These are phyloP conservation scores for Rauvolfia tetraphylla DNA, from an alignment of 257 asterid species.

Conservation along the genomic window DNA sequence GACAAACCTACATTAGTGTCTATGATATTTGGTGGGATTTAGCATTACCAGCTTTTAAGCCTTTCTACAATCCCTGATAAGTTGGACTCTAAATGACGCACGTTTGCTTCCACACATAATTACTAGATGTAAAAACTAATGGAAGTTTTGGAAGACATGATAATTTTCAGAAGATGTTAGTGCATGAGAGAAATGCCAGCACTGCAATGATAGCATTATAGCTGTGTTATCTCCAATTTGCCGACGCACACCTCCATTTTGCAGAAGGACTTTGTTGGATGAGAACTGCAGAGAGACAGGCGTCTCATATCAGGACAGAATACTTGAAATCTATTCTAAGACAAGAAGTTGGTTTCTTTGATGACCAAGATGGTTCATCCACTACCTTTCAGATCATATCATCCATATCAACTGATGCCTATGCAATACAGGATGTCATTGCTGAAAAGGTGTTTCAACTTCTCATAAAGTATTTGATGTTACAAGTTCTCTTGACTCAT, in stretches of 20 bases:
- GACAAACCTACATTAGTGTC: background rate
- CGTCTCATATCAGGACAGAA: conserved; percentile 54
- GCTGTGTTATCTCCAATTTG: background rate
- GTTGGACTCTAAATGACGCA: background rate
- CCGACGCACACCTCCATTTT: background rate
- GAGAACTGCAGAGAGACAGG: conserved; percentile 76
- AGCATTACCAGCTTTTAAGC: background rate
- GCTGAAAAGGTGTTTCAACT: conserved; percentile 58
- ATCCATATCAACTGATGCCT: conserved; percentile 66
- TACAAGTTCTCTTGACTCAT: background rate
- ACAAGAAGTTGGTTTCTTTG: conserved; percentile 74
- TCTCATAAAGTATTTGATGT: background rate
- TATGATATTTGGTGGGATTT: background rate
- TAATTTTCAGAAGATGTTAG: background rate
- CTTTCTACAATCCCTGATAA: background rate
- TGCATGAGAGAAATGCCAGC: background rate
- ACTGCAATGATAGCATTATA: background rate
- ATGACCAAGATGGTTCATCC: conserved; percentile 51
- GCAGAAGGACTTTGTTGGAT: conserved; percentile 78
- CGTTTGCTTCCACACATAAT: background rate
- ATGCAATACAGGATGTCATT: conserved; percentile 60
- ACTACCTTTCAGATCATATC: conserved; percentile 63
- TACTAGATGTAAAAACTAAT: background rate
- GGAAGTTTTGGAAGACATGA: background rate
- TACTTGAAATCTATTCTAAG: conserved; percentile 65